Evolutionary conservation across 2,329 filamentous ascomycete species (phyloP).

Genomic region (Aspergillus sp.): DNA sequence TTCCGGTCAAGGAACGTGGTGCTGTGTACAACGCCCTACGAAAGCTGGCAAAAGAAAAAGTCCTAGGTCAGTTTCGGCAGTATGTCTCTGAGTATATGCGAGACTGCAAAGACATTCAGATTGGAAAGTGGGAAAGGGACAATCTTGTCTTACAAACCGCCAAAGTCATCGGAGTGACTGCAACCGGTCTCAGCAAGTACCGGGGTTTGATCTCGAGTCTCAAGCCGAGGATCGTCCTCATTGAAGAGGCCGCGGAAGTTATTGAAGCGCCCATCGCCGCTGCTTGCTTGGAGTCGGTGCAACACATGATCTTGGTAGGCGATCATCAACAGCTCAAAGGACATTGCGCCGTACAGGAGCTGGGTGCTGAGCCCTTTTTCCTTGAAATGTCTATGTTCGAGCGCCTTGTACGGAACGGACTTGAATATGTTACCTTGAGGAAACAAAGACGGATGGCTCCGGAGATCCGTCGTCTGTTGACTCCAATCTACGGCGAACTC

Average conservation of each 20-base stretch:
- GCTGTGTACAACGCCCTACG: slow-evolving; percentile 66
- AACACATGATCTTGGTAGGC: slow-evolving; percentile 69
- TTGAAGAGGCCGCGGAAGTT: slow-evolving; percentile 79
- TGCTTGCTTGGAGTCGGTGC: slow-evolving; percentile 59
- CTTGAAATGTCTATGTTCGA: slow-evolving; percentile 78
- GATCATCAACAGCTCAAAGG: slow-evolving; percentile 77
- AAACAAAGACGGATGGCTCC: slow-evolving; percentile 73
- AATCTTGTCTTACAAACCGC: slow-evolving; percentile 59
- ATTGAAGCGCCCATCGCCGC: slow-evolving; percentile 57
- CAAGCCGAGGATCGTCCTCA: slow-evolving; percentile 65
- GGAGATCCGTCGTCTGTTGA: slow-evolving; percentile 60
- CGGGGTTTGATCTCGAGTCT: slow-evolving; percentile 65
- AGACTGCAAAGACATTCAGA: slow-evolving; percentile 52
- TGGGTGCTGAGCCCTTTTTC: slow-evolving; percentile 61
- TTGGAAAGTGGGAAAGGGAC: slow-evolving; percentile 60
- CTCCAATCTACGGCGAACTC: slow-evolving; percentile 60
- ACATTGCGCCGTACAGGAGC: slow-evolving; percentile 60
- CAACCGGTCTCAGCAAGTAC: slow-evolving; percentile 79
- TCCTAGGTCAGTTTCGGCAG: slow-evolving; percentile 48
- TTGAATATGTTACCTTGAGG: slow-evolving; percentile 63
- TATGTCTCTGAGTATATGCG: slow-evolving; percentile 51
- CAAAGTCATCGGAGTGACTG: slow-evolving; percentile 66
- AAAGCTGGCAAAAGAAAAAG: slow-evolving; percentile 48
- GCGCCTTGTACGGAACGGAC: slow-evolving; percentile 63
- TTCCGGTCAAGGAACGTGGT: slow-evolving; percentile 57